phyloP scores from a whole-genome alignment of 1,284 basidiomycete genomes.

The Ganoderma multipileum region DNA sequence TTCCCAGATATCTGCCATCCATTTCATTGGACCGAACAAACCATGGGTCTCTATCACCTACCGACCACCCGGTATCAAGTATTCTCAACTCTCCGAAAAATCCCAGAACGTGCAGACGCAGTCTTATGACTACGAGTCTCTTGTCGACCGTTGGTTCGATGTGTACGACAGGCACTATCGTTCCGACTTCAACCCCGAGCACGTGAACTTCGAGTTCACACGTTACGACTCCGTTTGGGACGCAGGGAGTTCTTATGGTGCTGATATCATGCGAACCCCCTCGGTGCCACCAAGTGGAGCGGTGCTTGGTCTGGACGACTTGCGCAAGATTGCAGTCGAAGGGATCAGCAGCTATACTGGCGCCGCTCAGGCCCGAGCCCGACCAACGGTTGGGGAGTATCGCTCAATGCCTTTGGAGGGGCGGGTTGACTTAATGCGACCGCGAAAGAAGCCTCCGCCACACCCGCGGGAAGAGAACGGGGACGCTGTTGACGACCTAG shows the following conservation, averaged over 20 bases:
- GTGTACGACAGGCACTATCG: constrained; percentile 91
- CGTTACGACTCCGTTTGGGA: constrained; percentile 83
- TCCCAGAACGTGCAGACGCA: constrained; percentile 36
- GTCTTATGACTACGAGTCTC: constrained; percentile 76
- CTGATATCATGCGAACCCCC: constrained; percentile 37
- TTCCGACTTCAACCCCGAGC: constrained; percentile 47
- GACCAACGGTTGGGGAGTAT: constrained; percentile 71
- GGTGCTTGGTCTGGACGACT: constrained; percentile 68
- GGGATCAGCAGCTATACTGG: constrained; percentile 49
- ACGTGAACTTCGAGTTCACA: constrained; percentile 67
- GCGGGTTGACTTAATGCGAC: constrained; percentile 83
- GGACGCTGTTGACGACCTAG: constrained; percentile 15
- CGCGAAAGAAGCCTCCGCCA: constrained; percentile 46
- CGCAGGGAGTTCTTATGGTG: constrained; percentile 41
- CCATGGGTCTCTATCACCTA: constrained; percentile 84
- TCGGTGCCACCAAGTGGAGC: constrained; percentile 35
- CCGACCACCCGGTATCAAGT: constrained; percentile 62
- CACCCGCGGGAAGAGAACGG: neutral
- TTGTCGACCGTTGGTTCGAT: constrained; percentile 90
- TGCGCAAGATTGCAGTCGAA: constrained; percentile 70
- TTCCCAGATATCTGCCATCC: constrained; percentile 85
- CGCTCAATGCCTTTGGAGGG: constrained; percentile 84
- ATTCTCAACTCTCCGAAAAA: constrained; percentile 31
- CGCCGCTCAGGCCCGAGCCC: constrained; percentile 11
- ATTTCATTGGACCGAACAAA: constrained; percentile 95